Evolutionary conservation across 1,284 basidiomycete species (phyloP).

Genomic region (Ustilago tritici): DNA sequence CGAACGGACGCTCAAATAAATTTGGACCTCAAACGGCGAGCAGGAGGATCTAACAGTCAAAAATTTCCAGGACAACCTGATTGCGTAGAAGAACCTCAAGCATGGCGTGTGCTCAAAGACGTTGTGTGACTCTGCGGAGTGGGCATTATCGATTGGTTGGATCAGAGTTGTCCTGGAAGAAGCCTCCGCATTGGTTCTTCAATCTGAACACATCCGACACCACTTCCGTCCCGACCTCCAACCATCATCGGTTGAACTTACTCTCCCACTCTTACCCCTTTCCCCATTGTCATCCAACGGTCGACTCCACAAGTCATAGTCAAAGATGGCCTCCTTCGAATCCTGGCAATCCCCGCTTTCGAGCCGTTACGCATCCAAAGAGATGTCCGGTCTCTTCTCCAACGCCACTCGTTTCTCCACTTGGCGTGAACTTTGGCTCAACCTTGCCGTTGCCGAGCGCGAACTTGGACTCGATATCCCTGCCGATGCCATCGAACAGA

Average conservation of each 20-base stretch:
- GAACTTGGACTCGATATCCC: constrained; percentile 91
- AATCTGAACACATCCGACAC: neutral
- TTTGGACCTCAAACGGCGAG: neutral
- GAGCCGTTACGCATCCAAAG: constrained; percentile 94
- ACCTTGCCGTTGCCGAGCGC: constrained; percentile 94
- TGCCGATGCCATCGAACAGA: constrained; percentile 91
- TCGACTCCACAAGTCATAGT: neutral
- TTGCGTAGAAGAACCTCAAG: neutral
- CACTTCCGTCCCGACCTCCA: neutral
- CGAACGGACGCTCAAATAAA: neutral
- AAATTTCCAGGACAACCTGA: constrained; percentile 7
- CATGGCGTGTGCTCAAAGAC: constrained; percentile 9
- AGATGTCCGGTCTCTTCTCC: constrained; percentile 97
- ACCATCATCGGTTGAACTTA: constrained; percentile 1
- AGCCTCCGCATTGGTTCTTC: constrained; percentile 16
- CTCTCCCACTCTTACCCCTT: neutral
- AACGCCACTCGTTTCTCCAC: constrained; percentile 91
- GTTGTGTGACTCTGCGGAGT: constrained; percentile 7
- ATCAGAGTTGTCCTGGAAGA: neutral
- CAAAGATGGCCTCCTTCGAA: constrained; percentile 52
- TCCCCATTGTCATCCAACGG: neutral
- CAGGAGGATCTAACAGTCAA: constrained; percentile 13
- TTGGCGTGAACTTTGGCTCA: constrained; percentile 97
- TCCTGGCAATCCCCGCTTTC: constrained; percentile 68
- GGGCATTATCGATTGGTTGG: constrained; percentile 6